Base-by-base conservation (phyloP, 441 rosid species). In the Adansonia gregorii region DNA sequence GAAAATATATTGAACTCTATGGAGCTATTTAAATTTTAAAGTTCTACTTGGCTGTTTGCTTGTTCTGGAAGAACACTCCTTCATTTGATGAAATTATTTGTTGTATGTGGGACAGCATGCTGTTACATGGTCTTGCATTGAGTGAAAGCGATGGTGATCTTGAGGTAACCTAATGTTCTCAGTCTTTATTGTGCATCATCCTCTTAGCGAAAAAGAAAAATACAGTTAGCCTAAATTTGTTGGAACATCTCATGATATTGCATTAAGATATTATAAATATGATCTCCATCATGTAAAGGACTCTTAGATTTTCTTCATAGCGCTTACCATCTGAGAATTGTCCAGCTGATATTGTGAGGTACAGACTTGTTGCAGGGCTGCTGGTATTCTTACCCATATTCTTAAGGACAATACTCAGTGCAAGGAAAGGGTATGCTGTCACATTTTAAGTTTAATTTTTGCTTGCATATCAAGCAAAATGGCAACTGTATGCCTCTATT, bases 331-430 rank as follows among this genome's bases (percentile, higher is more conserved):
- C 14, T 67, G 75, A 75, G 72, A 75, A 75, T 24, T 46, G 73
- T 77, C 60, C 35, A 35, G 77, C 80, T 81, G 24, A 86, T 78
- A 35, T 48, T 83, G 54, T 84, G 59, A 85, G 81, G 65, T 81
- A 76, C 90, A 97, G 99, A 90, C 87, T 79, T 94, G 96, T 86
- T 88, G 97, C 91, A 88, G 99, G 85, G 97, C 98, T 85, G 98
- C 99, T 66, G 93, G 97, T 82, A 92, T 94, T 65, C 91, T 97
- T 75, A 92, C 98, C 78, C 95, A 94, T 85, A 77, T 94, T 72
- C 85, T 97, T 63, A 85, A 87, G 88, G 93, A 88, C 86, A 97
- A 94, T 82, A 77, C 67, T 75, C 94, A 77, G 78, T 93, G 98
- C 90, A 97, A 93, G 77, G 98, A 93, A 85, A 92, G 87, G 97